These are phyloP conservation scores for Lactifluus rugatus DNA, from an alignment of 768 basidiomycete genomes.

Conservation along the genomic window DNA sequence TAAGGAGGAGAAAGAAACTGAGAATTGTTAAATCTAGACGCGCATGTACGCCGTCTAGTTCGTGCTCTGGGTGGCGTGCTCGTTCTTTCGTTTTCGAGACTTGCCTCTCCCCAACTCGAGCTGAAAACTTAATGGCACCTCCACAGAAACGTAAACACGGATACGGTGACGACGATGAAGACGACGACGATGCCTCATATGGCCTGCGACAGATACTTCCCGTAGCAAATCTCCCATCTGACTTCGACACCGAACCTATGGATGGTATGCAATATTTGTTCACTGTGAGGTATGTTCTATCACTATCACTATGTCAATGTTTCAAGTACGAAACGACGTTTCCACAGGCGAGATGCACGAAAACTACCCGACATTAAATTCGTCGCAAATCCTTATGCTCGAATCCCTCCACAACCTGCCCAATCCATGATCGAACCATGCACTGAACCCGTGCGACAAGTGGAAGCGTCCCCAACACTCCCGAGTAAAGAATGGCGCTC, in stretches of 20 bases:
- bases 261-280: conserved; percentile 79
- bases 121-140: conserved; percentile 11
- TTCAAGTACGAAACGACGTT: neutral
- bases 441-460: conserved; percentile 18
- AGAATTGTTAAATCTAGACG: too few species aligned
- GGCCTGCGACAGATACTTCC: conserved; percentile 66
- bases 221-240: conserved; percentile 66
- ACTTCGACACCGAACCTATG: conserved; percentile 53
- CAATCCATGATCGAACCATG: conserved; percentile 15
- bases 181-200: conserved; percentile 51
- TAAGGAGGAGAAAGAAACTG: too few species aligned
- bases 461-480: conserved; percentile 29
- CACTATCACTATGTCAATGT: neutral
- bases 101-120: neutral
- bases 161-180: conserved; percentile 34
- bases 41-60: too few species aligned
- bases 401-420: conserved; percentile 18
- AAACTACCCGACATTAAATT: conserved; percentile 54
- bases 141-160: conserved; percentile 46
- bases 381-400: conserved; percentile 60
- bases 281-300: conserved; percentile 52
- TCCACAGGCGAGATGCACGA: conserved; percentile 58
- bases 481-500: conserved; percentile 63
- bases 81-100: too few species aligned
- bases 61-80: too few species aligned